phyloP scores from a whole-genome alignment of 192 early-diverging fungal genomes.

The Coemansia sp. region DNA sequence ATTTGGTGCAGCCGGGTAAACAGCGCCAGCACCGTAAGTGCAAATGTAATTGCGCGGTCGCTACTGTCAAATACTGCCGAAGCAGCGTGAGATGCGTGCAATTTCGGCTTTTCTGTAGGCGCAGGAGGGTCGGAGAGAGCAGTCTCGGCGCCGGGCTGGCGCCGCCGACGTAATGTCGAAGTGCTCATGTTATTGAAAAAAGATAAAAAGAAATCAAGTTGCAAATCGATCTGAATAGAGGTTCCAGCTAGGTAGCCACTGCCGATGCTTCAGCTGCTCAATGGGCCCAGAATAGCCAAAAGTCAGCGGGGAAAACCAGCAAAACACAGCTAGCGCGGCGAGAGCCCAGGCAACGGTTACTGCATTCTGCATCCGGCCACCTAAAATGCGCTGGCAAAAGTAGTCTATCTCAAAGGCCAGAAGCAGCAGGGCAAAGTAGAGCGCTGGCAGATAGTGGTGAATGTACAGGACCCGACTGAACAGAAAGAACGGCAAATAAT shows the following conservation, averaged over 20 bases:
- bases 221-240: slow-evolving; percentile 16
- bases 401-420: slow-evolving; percentile 77
- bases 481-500: slow-evolving; percentile 86
- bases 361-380: slow-evolving; percentile 48
- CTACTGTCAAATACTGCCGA: slow-evolving; percentile 6
- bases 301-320: slow-evolving; percentile 73
- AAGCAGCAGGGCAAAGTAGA: slow-evolving; percentile 76
- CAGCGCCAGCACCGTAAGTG: slow-evolving; percentile 12
- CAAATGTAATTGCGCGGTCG: slow-evolving; percentile 14
- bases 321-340: slow-evolving; percentile 31
- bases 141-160: not conserved
- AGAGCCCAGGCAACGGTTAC: slow-evolving; percentile 30
- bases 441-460: slow-evolving; percentile 87
- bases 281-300: slow-evolving; percentile 62
- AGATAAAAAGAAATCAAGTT: slow-evolving; percentile 3
- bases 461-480: slow-evolving; percentile 87
- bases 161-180: not conserved
- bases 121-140: no score
- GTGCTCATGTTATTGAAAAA: not conserved
- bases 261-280: slow-evolving; percentile 32
- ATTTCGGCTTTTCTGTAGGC: no score
- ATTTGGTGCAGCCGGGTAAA: slow-evolving; percentile 58
- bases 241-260: slow-evolving; percentile 44
- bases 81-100: no score
- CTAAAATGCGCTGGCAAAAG: slow-evolving; percentile 47